Evolutionary conservation across 2,329 filamentous ascomycete species (phyloP), one percentile per base, ranked within the genome.

Genomic region (Zasmidium angulare): DNA sequence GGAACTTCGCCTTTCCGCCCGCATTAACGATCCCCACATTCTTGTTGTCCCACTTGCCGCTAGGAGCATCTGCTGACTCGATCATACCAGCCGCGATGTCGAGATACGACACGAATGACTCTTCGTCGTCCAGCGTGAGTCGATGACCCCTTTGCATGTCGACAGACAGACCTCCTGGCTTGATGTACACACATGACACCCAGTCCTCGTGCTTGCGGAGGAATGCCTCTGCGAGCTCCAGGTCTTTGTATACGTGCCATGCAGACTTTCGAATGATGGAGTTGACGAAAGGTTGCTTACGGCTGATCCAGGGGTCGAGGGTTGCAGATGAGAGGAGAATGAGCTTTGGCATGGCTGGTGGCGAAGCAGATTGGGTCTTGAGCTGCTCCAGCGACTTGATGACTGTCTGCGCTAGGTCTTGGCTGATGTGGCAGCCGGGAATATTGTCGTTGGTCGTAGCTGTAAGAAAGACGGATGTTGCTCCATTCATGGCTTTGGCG

Each of bases 31-130:
- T 73, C 9, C 64, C 58, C 12, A 71, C 64, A 60, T 68, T 68
- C 43, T 69, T 57, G 4, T 19, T 24, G 43, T 55, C 57, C 24
- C 50, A 62, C 29, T 21, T 19, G 7, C 46, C 57, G 4, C 19
- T 26, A 10, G 22, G 48, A 40, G 59, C 59, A 31, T 59, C 49
- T 0, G 75, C 78, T 3, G 75, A 76, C 66, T 83, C 79, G 19
- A 82, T 71, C 81, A 83, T 83, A 0, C 66, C 79, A 1, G 76
- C 79, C 1, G 78, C 73, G 17, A 82, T 63, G 63, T 82, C 80
- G 3, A 77, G 43, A 51, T 78, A 82, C 1, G 69, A 73, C 1
- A 82, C 26, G 24, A 74, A 74, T 3, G 69, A 74, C 53, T 78
- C 70, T 52, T 78, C 67, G 9, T 75, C 67, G 49, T 71, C 68